Evolutionary conservation across 108 stramenopile genomes (phyloP), one percentile per base, ranked within the genome.

Genomic region (Cyclostephanos invisitatus): DNA sequence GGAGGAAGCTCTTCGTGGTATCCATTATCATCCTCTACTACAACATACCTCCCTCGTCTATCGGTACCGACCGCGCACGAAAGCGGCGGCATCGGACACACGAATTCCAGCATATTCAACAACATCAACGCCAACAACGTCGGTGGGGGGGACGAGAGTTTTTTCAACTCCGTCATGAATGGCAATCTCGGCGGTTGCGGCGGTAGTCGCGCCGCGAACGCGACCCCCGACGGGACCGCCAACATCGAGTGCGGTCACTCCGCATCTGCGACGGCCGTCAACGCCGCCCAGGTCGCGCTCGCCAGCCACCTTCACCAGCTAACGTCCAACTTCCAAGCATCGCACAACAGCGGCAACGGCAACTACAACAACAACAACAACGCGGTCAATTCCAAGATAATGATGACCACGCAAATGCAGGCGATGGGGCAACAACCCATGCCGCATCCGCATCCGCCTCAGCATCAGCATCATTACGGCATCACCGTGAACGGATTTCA

Each of bases 401-500:
- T 14, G 27, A 18, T 12, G 29, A 28, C 58, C 29, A 1, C 6
- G 27, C 32, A 2, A 17, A 0, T 37, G 29, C 58, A 28, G 29
- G n/a, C 29, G 27, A 10, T 14, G 15, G 48, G n/a, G n/a, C n/a
- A n/a, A n/a, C n/a, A n/a, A n/a, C n/a, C n/a, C n/a, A n/a, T n/a
- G n/a, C 51, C 18, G 51, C 51, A 53, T 6, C 22, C 7, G 7
- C 53, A 54, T 22, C 53, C 8, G 53, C 2, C 32, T 32, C 53
- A 54, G 53, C 53, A 54, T 1, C 53, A 54, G 0, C 56, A 70
- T 61, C 88, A 89, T 68, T 89, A 86, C 64, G 91, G 88, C 1
- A 86, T 86, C 70, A 68, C 78, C 2, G 79, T 81, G 20, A 91
- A 89, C 51, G 90, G 88, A 56, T 89, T 87, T 66, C 86, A 91